phyloP scores from a whole-genome alignment of 305 asterid genomes.

The Solanum hybrid region DNA sequence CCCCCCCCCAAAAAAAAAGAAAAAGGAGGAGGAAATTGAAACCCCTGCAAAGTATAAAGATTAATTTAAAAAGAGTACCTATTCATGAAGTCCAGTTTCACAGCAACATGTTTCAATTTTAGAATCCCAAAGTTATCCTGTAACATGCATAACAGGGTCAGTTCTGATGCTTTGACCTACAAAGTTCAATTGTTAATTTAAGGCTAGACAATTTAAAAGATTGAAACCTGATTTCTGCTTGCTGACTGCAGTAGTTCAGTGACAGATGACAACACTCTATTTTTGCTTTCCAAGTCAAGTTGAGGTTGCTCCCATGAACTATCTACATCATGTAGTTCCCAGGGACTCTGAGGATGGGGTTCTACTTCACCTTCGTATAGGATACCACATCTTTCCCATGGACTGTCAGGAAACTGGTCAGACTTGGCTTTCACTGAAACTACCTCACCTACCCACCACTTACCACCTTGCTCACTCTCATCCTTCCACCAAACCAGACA shows the following conservation, averaged over 20 bases:
- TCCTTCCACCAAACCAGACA: constrained; percentile 93
- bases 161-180: constrained; percentile 4
- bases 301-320: constrained; percentile 45
- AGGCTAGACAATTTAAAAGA: background rate
- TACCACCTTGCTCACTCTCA: constrained; percentile 48
- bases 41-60: background rate
- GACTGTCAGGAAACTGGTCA: constrained; percentile 62
- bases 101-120: constrained; percentile 56
- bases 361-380: constrained; percentile 36
- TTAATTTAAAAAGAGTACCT: constrained; percentile 32
- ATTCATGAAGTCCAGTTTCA: constrained; percentile 60
- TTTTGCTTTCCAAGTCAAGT: constrained; percentile 34
- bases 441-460: constrained; percentile 75
- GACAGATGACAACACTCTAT: constrained; percentile 33
- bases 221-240: constrained; percentile 43
- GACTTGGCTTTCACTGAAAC: constrained; percentile 47
- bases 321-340: constrained; percentile 82
- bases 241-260: constrained; percentile 37
- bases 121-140: constrained; percentile 67
- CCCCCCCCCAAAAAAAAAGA: no score
- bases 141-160: constrained; percentile 20
- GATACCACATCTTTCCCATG: constrained; percentile 80
- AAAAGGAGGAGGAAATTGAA: background rate
- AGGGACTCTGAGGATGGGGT: constrained; percentile 57
- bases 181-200: constrained; percentile 7